Base-by-base conservation (phyloP, 75 land plant species). In the Ceratopteris richardii region DNA sequence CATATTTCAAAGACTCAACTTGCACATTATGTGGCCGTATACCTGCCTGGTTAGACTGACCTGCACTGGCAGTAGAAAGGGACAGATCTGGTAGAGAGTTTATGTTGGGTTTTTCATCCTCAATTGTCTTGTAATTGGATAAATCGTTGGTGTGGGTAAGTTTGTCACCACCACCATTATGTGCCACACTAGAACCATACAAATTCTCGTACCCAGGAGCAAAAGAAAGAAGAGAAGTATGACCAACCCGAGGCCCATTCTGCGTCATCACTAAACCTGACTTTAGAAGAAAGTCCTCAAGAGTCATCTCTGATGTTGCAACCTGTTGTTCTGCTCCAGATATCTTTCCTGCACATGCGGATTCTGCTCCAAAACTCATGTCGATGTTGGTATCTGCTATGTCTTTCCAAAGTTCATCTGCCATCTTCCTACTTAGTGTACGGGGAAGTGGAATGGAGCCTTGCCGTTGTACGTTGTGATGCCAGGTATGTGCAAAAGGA, bases 251-350 rank as follows among this genome's bases (percentile, higher is more conserved):
- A 31, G 6, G 19, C 5, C 31, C 56, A 16, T 26, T 58, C 16
- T 65, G 65, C 29, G 76, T 74, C 18, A 58, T 58, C 19, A 77
- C 72, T 19, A 83, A 64, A 1, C 81, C 91, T 9, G 84, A 84
- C 59, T 84, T 81, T 1, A 70, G 57, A 53, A 87, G 59, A 51
- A 87, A 87, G 40, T 80, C 87, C 65, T 87, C 88, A 31, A 87
- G 51, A 0, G 85, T 87, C 70, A 79, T 73, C 30, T 84, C 92
- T 9, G 81, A 84, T 1, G 80, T 56, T 17, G 84, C 76, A 17
- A 64, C 56, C 37, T 73, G 80, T 22, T 68, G 63, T 21, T 70
- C 77, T 29, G 47, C 54, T 6, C 40, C 26, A n/a, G 46, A 41
- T 27, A 22, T 64, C 9, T 3, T 9, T 33, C 7, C 37, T 33